These are phyloP conservation scores for Coprinopsis cinerea DNA, from an alignment of 768 basidiomycete species.

Conservation along the genomic window DNA sequence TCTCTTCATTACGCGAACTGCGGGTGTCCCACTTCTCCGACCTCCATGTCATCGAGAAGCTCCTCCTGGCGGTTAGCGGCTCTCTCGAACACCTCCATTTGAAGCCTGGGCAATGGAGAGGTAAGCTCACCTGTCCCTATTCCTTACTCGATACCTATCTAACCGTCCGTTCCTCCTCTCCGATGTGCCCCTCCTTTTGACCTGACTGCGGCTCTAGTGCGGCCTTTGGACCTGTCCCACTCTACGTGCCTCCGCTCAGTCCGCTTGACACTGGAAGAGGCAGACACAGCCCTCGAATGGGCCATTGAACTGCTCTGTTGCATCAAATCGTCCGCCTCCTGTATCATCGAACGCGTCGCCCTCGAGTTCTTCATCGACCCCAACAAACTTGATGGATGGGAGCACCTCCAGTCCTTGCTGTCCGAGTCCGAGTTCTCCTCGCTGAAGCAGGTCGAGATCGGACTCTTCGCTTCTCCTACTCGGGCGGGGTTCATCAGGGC, in stretches of 20 bases:
- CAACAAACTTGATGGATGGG: constrained; percentile 30
- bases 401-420: constrained; percentile 29
- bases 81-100: constrained; percentile 39
- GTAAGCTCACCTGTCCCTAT: constrained; percentile 20
- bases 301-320: constrained; percentile 27
- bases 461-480: constrained; percentile 32
- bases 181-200: neutral
- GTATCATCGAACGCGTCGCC: constrained; percentile 15
- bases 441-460: constrained; percentile 33
- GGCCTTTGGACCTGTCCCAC: constrained; percentile 28
- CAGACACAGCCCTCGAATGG: constrained; percentile 32
- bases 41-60: constrained; percentile 27
- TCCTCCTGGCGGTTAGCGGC: constrained; percentile 27
- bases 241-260: constrained; percentile 32
- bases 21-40: constrained; percentile 37
- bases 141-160: constrained; percentile 10
- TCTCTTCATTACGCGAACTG: constrained; percentile 34
- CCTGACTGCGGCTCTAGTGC: constrained; percentile 21
- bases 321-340: constrained; percentile 13
- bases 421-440: constrained; percentile 22
- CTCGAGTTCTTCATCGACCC: constrained; percentile 39
- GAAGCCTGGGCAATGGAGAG: constrained; percentile 37
- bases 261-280: constrained; percentile 36
- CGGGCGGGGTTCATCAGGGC: constrained; percentile 29
- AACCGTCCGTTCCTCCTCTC: constrained; percentile 2